Evolutionary conservation across 2,329 filamentous ascomycete species (phyloP).

Genomic region (Aureobasidium sp.): DNA sequence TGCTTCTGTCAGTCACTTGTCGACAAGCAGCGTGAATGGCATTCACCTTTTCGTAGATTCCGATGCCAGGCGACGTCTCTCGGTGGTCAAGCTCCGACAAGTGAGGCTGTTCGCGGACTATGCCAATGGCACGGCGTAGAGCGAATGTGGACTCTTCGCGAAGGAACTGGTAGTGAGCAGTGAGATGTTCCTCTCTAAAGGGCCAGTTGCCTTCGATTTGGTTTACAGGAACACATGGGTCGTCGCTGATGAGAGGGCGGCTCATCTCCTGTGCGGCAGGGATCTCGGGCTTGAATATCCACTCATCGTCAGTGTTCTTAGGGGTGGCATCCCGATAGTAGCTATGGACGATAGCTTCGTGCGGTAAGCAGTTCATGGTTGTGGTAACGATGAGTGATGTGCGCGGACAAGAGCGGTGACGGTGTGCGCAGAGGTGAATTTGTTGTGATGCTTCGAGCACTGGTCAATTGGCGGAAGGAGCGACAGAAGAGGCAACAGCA

Average conservation of each 20-base stretch:
- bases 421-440: background rate
- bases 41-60: slow-evolving; percentile 61
- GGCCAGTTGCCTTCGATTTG: slow-evolving; percentile 48
- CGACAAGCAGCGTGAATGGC: background rate
- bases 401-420: background rate
- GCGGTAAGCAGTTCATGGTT: background rate
- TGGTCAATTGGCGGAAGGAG: background rate
- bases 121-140: slow-evolving; percentile 56
- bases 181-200: slow-evolving; percentile 56
- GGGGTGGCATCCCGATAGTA: background rate
- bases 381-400: background rate
- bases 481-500: background rate
- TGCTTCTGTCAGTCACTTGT: slow-evolving; percentile 25
- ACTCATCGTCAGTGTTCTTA: background rate
- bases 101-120: slow-evolving; percentile 43
- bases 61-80: slow-evolving; percentile 35
- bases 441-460: background rate
- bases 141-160: slow-evolving; percentile 65
- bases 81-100: slow-evolving; percentile 45
- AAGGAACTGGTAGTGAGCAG: slow-evolving; percentile 64
- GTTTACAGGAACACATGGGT: slow-evolving; percentile 32
- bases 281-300: background rate
- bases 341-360: background rate
- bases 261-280: background rate
- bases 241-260: background rate